These are phyloP conservation scores for Lasiosphaeria miniovina DNA, from an alignment of 495 filamentous ascomycete species.

Conservation along the genomic window DNA sequence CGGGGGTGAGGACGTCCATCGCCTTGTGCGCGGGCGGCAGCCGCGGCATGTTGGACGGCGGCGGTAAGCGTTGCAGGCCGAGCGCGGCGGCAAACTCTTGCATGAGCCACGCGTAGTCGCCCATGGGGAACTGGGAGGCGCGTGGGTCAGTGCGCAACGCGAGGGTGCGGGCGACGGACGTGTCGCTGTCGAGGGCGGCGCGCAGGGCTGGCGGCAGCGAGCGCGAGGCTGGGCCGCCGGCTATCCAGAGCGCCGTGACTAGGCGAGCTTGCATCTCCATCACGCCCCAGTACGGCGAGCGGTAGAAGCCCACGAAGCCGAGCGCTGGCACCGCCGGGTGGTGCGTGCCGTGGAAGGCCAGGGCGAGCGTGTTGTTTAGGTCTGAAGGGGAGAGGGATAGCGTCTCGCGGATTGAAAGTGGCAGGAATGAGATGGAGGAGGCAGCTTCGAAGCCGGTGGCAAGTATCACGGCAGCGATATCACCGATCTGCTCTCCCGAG, in stretches of 20 bases:
- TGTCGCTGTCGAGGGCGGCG: slow-evolving; percentile 36
- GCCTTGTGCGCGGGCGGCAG: slow-evolving; percentile 34
- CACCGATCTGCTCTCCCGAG: slow-evolving; percentile 36
- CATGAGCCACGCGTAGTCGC: slow-evolving; percentile 76
- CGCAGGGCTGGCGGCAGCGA: slow-evolving; percentile 24
- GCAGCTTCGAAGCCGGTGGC: slow-evolving; percentile 74
- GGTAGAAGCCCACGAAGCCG: slow-evolving; percentile 83
- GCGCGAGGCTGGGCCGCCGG: slow-evolving; percentile 21
- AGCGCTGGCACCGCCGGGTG: slow-evolving; percentile 59
- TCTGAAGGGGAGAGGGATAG: slow-evolving; percentile 56
- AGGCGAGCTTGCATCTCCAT: slow-evolving; percentile 84
- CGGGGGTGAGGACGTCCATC: slow-evolving; percentile 46
- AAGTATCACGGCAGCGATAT: slow-evolving; percentile 65
- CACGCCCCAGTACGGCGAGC: slow-evolving; percentile 80
- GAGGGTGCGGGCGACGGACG: slow-evolving; percentile 43
- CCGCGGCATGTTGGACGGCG: slow-evolving; percentile 23
- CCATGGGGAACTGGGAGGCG: slow-evolving; percentile 72
- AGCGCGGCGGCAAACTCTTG: slow-evolving; percentile 62
- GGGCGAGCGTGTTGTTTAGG: slow-evolving; percentile 61
- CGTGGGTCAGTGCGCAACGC: slow-evolving; percentile 38
- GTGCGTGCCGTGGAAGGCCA: slow-evolving; percentile 64
- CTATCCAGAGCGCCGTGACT: slow-evolving; percentile 48
- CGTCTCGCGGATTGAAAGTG: slow-evolving; percentile 48
- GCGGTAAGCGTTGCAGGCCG: slow-evolving; percentile 34
- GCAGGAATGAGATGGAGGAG: slow-evolving; percentile 59